Conservation (phyloP, 148 eudicot species). For the Arbutus unedo region DNA sequence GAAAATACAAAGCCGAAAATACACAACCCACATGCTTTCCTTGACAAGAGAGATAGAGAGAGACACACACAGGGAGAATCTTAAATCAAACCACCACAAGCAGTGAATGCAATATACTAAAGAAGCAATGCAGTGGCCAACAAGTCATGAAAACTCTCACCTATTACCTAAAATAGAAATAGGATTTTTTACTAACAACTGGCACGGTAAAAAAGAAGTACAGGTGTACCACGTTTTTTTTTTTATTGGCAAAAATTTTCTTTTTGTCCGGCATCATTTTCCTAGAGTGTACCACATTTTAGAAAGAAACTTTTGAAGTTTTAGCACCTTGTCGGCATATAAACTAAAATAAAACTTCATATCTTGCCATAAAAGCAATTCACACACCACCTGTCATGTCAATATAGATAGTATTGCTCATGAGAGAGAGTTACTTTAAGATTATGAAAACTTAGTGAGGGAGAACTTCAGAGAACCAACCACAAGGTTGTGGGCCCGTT, state of each 20-base stretch:
- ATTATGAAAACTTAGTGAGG: background rate
- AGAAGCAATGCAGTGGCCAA: background rate
- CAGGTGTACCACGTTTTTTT: no score
- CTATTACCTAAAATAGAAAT: no score
- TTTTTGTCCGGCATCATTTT: no score
- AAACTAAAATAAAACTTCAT: background rate
- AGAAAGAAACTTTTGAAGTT: background rate
- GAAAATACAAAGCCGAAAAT: background rate
- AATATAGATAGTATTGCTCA: background rate
- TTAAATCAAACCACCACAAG: background rate
- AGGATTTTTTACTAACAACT: no score
- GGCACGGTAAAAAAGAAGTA: background rate
- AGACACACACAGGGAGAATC: background rate
- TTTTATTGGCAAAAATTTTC: no score
- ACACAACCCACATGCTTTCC: background rate
- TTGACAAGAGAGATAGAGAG: background rate
- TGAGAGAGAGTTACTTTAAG: background rate
- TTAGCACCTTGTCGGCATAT: background rate
- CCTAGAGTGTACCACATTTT: no score
- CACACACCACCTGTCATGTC: background rate
- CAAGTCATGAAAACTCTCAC: no score
- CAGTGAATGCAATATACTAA: background rate
- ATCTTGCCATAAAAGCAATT: background rate
- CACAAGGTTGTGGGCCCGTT: background rate
- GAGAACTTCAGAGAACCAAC: background rate